Evolutionary conservation across 1,284 basidiomycete genomes (phyloP).

Genomic region (Chondrostereum purpureum): DNA sequence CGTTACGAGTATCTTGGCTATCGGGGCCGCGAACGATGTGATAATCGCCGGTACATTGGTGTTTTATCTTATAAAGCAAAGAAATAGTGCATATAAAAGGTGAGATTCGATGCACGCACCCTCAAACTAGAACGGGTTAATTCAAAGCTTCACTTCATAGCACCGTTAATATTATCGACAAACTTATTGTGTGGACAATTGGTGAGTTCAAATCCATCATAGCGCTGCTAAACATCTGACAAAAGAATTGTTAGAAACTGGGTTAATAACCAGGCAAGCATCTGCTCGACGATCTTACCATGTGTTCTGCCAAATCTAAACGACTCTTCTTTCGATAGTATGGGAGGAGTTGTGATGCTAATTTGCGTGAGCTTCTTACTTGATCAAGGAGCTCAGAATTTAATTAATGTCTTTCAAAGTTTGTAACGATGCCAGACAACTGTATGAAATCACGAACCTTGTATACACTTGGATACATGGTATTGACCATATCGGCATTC

Average conservation of each 20-base stretch:
- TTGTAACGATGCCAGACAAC: conserved; percentile 12
- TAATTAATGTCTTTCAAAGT: conserved; percentile 10
- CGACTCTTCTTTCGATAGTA: conserved; percentile 1
- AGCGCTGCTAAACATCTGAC: no score
- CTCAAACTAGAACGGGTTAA: no score
- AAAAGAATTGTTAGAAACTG: no score
- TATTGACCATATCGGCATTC: background rate
- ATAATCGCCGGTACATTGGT: conserved; percentile 20
- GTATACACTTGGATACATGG: background rate
- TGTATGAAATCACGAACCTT: conserved; percentile 8
- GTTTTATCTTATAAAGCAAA: conserved; percentile 16
- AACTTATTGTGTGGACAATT: conserved; percentile 19
- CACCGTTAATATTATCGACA: conserved; percentile 17
- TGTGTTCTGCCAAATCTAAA: background rate
- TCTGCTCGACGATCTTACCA: no score
- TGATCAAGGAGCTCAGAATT: background rate
- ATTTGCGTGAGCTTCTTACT: conserved; percentile 13
- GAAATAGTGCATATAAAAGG: conserved; percentile 13
- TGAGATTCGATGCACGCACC: no score
- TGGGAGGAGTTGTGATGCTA: conserved; percentile 10
- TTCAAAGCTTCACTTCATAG: no score
- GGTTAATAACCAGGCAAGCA: conserved; percentile 13
- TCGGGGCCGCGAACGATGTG: conserved; percentile 22
- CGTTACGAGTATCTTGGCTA: conserved; percentile 18
- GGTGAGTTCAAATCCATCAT: no score